These are phyloP conservation scores for Botryosphaeria dothidea DNA, from an alignment of 2,329 filamentous ascomycete species.

Conservation along the genomic window DNA sequence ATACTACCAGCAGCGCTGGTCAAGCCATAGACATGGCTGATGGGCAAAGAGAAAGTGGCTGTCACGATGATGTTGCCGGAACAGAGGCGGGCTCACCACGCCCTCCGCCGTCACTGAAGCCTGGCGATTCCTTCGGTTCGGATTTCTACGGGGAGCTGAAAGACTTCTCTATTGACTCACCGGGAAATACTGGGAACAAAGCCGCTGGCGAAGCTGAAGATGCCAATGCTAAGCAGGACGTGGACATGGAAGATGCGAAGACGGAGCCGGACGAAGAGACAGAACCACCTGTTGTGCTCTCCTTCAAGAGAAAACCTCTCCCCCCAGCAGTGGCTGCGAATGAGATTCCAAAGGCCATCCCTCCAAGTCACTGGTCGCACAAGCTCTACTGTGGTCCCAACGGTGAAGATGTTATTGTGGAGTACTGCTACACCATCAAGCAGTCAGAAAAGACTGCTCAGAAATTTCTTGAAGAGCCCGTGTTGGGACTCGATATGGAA, in stretches of 20 bases:
- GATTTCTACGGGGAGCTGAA: slow-evolving; percentile 8
- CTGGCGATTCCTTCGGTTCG: not conserved
- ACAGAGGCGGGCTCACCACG: not conserved
- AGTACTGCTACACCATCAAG: slow-evolving; percentile 72
- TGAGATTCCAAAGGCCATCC: not conserved
- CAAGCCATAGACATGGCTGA: not conserved
- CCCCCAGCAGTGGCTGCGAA: not conserved
- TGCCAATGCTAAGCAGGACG: not conserved
- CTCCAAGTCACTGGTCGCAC: slow-evolving; percentile 63
- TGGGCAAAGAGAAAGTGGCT: not conserved
- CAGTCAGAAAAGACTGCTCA: slow-evolving; percentile 66
- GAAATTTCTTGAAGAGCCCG: slow-evolving; percentile 66
- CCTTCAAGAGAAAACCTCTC: not conserved
- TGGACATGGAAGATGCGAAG: not conserved
- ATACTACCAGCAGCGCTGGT: not conserved
- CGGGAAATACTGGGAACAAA: not conserved
- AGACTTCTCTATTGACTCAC: not conserved
- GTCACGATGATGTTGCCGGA: not conserved
- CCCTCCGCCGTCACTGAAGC: not conserved
- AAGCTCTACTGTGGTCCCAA: slow-evolving; percentile 62
- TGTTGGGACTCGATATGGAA: slow-evolving; percentile 89
- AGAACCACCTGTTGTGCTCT: not conserved
- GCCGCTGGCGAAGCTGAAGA: not conserved
- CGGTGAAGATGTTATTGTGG: slow-evolving; percentile 61
- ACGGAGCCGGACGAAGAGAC: not conserved